A percentile compares a stretch with the other conserved stretches of the same genome.
These are phyloP conservation scores for Fusarium proliferatum DNA, from an alignment of 2,329 filamentous ascomycete species.

Conservation along the genomic window DNA sequence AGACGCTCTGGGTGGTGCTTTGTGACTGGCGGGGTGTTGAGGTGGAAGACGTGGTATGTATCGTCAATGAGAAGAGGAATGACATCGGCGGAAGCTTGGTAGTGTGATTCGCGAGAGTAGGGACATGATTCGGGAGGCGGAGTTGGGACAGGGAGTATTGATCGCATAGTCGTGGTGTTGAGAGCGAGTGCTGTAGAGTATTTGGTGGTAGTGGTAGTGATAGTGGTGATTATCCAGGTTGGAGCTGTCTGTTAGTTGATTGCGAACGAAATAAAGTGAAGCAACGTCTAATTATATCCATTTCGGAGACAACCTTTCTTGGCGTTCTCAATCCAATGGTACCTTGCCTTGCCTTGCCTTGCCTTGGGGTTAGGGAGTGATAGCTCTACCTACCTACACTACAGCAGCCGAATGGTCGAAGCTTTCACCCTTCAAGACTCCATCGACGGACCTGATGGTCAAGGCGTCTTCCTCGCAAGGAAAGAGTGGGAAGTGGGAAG, in stretches of 20 bases:
- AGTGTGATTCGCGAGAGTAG: constrained; percentile 45
- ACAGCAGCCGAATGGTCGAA: constrained; percentile 4
- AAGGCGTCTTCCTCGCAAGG: background rate
- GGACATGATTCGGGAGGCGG: constrained; percentile 43
- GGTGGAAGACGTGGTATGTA: constrained; percentile 53
- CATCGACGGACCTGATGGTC: background rate
- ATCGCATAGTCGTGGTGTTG: constrained; percentile 25
- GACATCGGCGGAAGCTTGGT: constrained; percentile 50
- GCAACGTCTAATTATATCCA: constrained; percentile 26
- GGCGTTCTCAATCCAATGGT: background rate
- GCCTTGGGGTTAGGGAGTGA: background rate
- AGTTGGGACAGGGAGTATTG: constrained; percentile 33
- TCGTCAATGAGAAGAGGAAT: constrained; percentile 51
- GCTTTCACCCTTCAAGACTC: background rate
- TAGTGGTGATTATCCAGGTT: constrained; percentile 3
- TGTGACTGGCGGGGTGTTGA: constrained; percentile 47
- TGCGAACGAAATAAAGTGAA: background rate
- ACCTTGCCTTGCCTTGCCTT: background rate
- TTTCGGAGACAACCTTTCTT: constrained; percentile 4
- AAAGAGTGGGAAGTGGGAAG: background rate
- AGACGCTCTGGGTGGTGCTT: constrained; percentile 50
- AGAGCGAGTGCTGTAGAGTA: background rate
- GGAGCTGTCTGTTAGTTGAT: constrained; percentile 10
- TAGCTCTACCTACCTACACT: background rate
- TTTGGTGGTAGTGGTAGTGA: background rate